These are phyloP conservation scores for Ampelocalamus luodianensis DNA, from an alignment of 176 grass and related monocot genomes.

Conservation along the genomic window DNA sequence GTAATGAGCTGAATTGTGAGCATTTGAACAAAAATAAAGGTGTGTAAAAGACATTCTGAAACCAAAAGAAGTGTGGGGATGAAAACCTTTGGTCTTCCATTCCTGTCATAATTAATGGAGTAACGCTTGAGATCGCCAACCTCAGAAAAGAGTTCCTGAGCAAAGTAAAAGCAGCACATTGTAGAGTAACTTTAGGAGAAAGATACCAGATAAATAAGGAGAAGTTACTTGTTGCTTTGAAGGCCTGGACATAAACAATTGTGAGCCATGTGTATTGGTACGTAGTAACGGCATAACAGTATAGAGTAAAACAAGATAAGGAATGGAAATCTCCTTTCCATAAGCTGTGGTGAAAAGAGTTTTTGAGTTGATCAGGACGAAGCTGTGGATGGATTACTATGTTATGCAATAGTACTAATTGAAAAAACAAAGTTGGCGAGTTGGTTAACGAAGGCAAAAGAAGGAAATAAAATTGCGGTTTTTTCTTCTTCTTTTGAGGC, in stretches of 20 bases:
- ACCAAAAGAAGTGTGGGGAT: background rate
- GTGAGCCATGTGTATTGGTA: background rate
- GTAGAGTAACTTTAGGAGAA: conserved; percentile 23
- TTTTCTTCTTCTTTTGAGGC: background rate
- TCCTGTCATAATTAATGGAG: conserved; percentile 77
- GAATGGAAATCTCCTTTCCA: background rate
- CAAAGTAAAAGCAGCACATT: conserved; percentile 26
- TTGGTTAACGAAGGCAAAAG: background rate
- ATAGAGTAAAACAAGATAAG: background rate
- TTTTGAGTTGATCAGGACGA: background rate
- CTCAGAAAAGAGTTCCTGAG: conserved; percentile 68
- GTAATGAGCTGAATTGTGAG: conserved; percentile 7
- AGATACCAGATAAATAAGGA: background rate
- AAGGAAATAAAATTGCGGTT: background rate
- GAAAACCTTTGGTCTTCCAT: conserved; percentile 72
- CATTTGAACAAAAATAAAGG: background rate
- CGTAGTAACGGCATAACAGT: background rate
- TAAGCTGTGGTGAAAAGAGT: background rate
- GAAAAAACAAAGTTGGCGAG: background rate
- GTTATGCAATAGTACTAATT: background rate
- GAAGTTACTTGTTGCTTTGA: background rate
- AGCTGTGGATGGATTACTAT: background rate
- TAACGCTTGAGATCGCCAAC: conserved; percentile 57
- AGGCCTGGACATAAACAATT: background rate
- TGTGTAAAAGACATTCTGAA: background rate